Conservation (phyloP, 2,329 filamentous ascomycete species). For the Nothopassalora personata region DNA sequence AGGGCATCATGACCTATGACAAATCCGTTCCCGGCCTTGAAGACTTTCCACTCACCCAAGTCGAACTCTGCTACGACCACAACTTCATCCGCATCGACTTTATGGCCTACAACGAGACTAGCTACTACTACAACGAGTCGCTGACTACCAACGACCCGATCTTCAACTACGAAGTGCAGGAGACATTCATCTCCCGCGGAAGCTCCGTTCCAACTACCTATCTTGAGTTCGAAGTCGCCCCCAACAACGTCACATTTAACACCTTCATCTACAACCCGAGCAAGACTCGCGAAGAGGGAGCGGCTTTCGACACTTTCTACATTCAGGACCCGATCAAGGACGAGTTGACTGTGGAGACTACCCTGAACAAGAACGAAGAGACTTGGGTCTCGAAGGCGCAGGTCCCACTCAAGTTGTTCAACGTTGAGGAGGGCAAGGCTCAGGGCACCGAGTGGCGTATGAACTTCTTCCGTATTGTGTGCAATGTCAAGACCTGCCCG, state of each 20-base stretch:
- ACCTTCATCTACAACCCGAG: conserved; percentile 16
- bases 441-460: conserved; percentile 17
- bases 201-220: conserved; percentile 11
- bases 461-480: conserved; percentile 18
- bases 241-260: conserved; percentile 16
- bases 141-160: conserved; percentile 13
- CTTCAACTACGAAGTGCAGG: conserved; percentile 16
- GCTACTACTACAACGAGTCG: conserved; percentile 13
- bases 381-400: conserved; percentile 7
- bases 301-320: conserved; percentile 11
- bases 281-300: conserved; percentile 2
- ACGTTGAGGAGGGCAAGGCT: conserved; percentile 9
- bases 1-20: conserved; percentile 11
- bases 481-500: conserved; percentile 8
- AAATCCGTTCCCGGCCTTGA: conserved; percentile 6
- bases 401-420: conserved; percentile 14
- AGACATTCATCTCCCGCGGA: conserved; percentile 11
- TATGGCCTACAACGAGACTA: conserved; percentile 13
- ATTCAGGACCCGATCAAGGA: conserved; percentile 2
- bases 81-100: conserved; percentile 5
- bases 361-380: conserved; percentile 1
- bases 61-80: conserved; percentile 13
- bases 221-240: conserved; percentile 14
- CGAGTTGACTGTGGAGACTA: conserved; percentile 6
- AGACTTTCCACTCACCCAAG: conserved; percentile 11